Conservation (phyloP, 2,329 filamentous ascomycete genomes). For the Sordariomycetes sp. region DNA sequence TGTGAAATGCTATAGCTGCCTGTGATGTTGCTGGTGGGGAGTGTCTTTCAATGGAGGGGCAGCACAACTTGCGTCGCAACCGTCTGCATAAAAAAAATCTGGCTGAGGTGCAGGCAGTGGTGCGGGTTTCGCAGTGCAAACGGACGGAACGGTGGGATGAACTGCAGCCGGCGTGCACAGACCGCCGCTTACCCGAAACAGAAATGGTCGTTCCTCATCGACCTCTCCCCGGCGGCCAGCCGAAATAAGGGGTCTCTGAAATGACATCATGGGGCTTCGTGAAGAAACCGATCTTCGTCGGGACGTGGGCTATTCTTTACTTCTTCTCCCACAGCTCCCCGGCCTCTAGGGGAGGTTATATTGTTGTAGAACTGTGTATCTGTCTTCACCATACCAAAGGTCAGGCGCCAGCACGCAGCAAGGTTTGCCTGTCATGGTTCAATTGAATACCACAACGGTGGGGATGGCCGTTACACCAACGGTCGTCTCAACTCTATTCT, state of each 20-base stretch:
- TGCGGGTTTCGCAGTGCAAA: too few species aligned
- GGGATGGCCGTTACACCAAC: slow-evolving; percentile 79
- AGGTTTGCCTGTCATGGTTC: not conserved
- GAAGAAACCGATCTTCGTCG: not conserved
- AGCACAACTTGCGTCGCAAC: too few species aligned
- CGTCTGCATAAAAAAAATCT: too few species aligned
- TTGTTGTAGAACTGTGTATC: too few species aligned
- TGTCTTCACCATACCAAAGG: not conserved
- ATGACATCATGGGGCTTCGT: slow-evolving; percentile 3
- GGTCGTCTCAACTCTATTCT: slow-evolving; percentile 76
- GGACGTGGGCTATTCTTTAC: not conserved
- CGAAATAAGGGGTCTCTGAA: slow-evolving; percentile 1
- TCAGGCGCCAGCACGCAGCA: not conserved
- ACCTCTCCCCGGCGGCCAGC: not conserved
- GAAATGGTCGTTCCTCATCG: not conserved
- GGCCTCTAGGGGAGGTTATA: too few species aligned
- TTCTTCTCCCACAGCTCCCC: too few species aligned
- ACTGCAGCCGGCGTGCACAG: too few species aligned
- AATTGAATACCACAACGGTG: slow-evolving; percentile 45
- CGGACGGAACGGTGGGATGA: too few species aligned
- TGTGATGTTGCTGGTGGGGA: slow-evolving; percentile 4
- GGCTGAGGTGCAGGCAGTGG: too few species aligned
- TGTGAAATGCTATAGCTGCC: slow-evolving; percentile 5
- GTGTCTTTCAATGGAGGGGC: slow-evolving; percentile 1
- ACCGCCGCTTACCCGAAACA: too few species aligned